Evolutionary conservation across 2,329 filamentous ascomycete genomes (phyloP).

Genomic region (Epichloe festucae): DNA sequence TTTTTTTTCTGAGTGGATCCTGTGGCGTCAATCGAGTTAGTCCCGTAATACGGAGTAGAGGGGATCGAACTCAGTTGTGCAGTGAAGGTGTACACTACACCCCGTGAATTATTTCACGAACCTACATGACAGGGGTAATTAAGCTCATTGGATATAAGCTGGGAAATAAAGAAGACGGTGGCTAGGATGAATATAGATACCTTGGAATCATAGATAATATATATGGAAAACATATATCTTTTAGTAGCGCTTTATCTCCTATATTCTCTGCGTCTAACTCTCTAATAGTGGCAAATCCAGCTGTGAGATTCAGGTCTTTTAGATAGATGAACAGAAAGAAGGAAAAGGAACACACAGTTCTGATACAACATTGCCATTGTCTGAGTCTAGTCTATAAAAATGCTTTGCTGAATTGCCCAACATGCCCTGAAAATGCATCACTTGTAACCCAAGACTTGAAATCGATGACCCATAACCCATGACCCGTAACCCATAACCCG

Average conservation of each 20-base stretch:
- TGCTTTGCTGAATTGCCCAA: background rate
- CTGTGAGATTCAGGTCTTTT: too few species aligned
- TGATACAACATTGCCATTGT: slow-evolving; percentile 4
- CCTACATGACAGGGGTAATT: too few species aligned
- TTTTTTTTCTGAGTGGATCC: background rate
- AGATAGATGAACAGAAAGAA: background rate
- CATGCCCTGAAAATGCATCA: background rate
- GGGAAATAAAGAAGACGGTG: too few species aligned
- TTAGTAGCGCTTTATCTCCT: too few species aligned
- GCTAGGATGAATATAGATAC: too few species aligned
- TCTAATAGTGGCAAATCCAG: too few species aligned
- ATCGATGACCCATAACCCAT: background rate
- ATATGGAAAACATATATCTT: too few species aligned
- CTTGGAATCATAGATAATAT: too few species aligned
- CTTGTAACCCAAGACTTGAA: background rate
- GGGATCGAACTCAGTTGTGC: background rate
- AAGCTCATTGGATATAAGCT: too few species aligned
- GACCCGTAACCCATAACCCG: background rate
- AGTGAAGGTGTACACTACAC: background rate
- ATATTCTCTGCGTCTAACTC: too few species aligned
- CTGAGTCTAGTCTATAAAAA: slow-evolving; percentile 1
- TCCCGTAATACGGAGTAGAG: too few species aligned
- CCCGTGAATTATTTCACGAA: too few species aligned
- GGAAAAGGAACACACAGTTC: background rate
- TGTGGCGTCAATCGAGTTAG: background rate